These are phyloP conservation scores for Xylaria sp. DNA, from an alignment of 2,329 filamentous ascomycete species.

Conservation along the genomic window DNA sequence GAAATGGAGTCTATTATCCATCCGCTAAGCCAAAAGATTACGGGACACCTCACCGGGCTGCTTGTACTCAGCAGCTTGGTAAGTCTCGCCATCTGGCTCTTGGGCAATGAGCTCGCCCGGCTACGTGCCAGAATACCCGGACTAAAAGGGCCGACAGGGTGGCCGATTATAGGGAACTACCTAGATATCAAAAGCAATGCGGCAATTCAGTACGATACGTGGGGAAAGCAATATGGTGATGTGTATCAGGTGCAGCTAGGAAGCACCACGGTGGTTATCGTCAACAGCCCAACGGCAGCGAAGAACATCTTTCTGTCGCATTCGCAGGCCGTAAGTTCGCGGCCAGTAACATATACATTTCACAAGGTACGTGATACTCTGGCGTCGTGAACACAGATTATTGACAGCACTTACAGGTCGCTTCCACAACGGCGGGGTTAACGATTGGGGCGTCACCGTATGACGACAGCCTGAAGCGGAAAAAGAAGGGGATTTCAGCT, in stretches of 20 bases:
- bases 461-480: slow-evolving; percentile 79
- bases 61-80: slow-evolving; percentile 12
- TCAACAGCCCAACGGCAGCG: slow-evolving; percentile 78
- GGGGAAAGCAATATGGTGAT: slow-evolving; percentile 65
- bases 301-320: slow-evolving; percentile 78
- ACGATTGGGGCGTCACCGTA: slow-evolving; percentile 85
- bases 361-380: slow-evolving; percentile 63
- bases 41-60: background rate
- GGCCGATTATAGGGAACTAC: slow-evolving; percentile 64
- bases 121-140: slow-evolving; percentile 35
- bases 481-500: slow-evolving; percentile 78
- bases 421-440: slow-evolving; percentile 77
- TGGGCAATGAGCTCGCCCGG: slow-evolving; percentile 37
- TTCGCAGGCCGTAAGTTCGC: slow-evolving; percentile 77
- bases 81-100: slow-evolving; percentile 28
- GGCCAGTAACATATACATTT: slow-evolving; percentile 81
- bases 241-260: slow-evolving; percentile 73
- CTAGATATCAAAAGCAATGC: slow-evolving; percentile 64
- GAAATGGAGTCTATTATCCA: slow-evolving; percentile 17
- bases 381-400: background rate
- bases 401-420: slow-evolving; percentile 40
- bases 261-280: slow-evolving; percentile 75
- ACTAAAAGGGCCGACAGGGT: slow-evolving; percentile 36
- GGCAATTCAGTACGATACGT: slow-evolving; percentile 55
- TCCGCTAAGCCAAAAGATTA: slow-evolving; percentile 2